Conservation (phyloP, 2,329 filamentous ascomycete genomes). For the Geosmithia flava region DNA sequence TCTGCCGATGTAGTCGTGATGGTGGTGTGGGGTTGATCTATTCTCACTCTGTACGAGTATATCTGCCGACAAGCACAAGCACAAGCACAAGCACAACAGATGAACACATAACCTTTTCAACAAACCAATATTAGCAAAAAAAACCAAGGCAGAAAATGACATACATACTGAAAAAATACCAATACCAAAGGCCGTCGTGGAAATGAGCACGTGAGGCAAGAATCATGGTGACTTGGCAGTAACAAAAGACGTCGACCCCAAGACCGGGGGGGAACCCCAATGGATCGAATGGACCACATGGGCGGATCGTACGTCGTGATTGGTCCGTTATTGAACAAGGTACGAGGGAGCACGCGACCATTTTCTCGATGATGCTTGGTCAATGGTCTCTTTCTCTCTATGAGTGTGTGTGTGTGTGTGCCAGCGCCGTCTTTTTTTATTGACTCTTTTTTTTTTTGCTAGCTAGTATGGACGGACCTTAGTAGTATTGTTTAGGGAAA, state of each 20-base stretch:
- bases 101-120: no score
- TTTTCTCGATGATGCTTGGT: conserved; percentile 31
- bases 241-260: neutral
- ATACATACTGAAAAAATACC: no score
- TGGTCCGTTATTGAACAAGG: conserved; percentile 10
- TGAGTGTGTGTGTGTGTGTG: neutral
- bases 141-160: no score
- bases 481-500: neutral
- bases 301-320: conserved; percentile 17
- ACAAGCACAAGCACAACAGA: no score
- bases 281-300: conserved; percentile 14
- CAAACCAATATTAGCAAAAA: no score
- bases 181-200: neutral
- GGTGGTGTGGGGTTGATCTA: no score
- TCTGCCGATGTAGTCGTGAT: no score
- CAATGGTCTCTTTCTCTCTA: conserved; percentile 10
- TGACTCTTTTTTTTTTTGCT: neutral
- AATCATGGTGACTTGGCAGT: neutral
- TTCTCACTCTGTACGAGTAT: no score
- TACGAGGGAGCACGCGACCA: conserved; percentile 26
- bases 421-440: no score
- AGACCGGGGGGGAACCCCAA: no score
- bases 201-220: neutral
- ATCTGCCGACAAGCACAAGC: no score
- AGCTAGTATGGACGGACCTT: neutral